Percentiles rank a stretch among this genome's conserved stretches.
These are phyloP conservation scores for Royoungia palumana DNA, from an alignment of 768 basidiomycete species.

Conservation along the genomic window DNA sequence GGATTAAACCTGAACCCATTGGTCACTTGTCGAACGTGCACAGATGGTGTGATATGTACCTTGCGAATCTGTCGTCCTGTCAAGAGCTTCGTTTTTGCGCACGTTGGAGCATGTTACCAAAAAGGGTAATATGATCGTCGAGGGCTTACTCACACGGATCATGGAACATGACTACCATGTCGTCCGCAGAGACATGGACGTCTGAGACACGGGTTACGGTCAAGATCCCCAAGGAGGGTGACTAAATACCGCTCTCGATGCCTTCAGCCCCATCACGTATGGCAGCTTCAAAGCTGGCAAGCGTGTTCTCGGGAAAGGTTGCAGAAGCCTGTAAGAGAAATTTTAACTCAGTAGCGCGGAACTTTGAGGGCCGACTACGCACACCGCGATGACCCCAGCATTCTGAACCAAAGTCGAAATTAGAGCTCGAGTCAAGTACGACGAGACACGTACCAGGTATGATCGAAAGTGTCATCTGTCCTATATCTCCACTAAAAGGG, in stretches of 20 bases:
- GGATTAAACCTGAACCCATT: constrained; percentile 54
- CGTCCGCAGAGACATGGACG: constrained; percentile 90
- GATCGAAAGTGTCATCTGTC: constrained; percentile 19
- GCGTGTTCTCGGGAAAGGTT: constrained; percentile 88
- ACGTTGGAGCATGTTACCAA: constrained; percentile 23
- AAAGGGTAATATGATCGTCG: constrained; percentile 20
- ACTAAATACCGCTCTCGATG: constrained; percentile 91
- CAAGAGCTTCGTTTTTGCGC: constrained; percentile 47
- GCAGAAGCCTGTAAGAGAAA: constrained; percentile 68
- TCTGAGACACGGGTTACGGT: constrained; percentile 68
- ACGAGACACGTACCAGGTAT: constrained; percentile 27
- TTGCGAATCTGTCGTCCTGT: constrained; percentile 77
- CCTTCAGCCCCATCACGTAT: constrained; percentile 94
- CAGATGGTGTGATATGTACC: constrained; percentile 36
- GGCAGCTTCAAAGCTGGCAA: constrained; percentile 92
- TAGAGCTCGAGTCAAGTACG: neutral
- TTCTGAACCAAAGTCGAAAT: constrained; percentile 41
- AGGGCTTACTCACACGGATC: constrained; percentile 63
- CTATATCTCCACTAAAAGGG: constrained; percentile 5
- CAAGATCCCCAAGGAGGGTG: constrained; percentile 32
- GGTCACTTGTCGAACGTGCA: constrained; percentile 28
- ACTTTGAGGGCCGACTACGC: constrained; percentile 36
- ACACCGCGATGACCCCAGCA: constrained; percentile 81
- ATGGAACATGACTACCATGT: constrained; percentile 92
- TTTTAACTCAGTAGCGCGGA: neutral